Evolutionary conservation across 1,284 basidiomycete species (phyloP).

Genomic region (Calocybe gambosa): DNA sequence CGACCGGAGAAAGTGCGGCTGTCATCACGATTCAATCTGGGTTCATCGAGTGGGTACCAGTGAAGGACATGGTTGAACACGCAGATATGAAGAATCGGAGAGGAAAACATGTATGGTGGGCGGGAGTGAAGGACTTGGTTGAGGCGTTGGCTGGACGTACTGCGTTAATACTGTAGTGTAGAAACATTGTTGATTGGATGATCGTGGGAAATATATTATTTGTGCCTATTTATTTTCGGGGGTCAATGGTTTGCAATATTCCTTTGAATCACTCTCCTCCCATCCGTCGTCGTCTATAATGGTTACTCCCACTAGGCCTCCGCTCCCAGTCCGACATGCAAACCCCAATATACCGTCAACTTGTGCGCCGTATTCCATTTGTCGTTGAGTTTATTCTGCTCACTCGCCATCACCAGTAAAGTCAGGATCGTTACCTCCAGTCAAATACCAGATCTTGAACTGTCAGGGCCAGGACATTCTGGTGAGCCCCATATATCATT

Average conservation of each 20-base stretch:
- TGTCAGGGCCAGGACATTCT: conserved; percentile 81
- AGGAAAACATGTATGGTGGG: conserved; percentile 85
- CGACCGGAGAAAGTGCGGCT: conserved; percentile 66
- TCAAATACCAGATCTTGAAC: conserved; percentile 82
- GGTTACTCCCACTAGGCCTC: conserved; percentile 25
- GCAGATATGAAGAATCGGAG: conserved; percentile 90
- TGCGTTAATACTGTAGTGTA: too few species aligned
- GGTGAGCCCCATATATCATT: conserved; percentile 35
- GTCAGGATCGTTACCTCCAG: conserved; percentile 40
- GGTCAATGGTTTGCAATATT: conserved; percentile 9
- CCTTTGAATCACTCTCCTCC: conserved; percentile 14
- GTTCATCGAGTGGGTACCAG: conserved; percentile 75
- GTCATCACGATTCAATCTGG: conserved; percentile 90
- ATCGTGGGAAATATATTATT: conserved; percentile 28
- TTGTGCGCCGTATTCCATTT: conserved; percentile 22
- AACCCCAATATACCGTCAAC: conserved; percentile 33
- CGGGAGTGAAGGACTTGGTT: conserved; percentile 57
- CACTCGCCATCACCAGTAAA: conserved; percentile 21
- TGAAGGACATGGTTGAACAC: conserved; percentile 76
- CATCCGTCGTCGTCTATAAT: conserved; percentile 13
- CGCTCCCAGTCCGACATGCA: conserved; percentile 33
- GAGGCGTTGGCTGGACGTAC: conserved; percentile 66
- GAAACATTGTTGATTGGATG: conserved; percentile 7
- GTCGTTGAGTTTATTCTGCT: conserved; percentile 10
- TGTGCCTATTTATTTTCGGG: conserved; percentile 22